phyloP scores from a whole-genome alignment of 2,329 filamentous ascomycete genomes.

The Apiospora phragmitis region DNA sequence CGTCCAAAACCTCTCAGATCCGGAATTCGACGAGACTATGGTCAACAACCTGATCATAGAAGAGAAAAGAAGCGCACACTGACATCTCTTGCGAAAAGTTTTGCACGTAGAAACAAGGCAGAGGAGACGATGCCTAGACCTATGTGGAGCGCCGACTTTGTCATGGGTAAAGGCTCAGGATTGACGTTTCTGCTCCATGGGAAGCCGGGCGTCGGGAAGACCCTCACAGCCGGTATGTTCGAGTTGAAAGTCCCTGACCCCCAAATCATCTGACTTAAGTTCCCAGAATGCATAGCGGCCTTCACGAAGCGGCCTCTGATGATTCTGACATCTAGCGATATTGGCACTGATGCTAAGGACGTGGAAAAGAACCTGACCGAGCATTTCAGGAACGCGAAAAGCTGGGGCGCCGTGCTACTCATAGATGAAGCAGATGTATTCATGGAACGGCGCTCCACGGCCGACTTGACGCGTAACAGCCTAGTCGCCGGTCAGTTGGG shows the following conservation, averaged over 20 bases:
- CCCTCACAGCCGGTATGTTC: not conserved
- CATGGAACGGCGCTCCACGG: conserved; percentile 31
- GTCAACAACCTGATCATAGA: not conserved
- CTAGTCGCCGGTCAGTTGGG: conserved; percentile 28
- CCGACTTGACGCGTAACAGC: conserved; percentile 26
- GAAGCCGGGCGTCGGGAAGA: conserved; percentile 48
- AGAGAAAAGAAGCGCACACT: not conserved
- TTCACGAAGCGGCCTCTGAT: not conserved
- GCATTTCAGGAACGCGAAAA: conserved; percentile 22
- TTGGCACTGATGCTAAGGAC: not conserved
- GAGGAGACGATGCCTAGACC: not conserved
- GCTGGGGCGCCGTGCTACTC: conserved; percentile 30
- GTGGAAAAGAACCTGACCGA: not conserved
- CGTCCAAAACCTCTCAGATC: not conserved
- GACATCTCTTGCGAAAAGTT: not conserved
- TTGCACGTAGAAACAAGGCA: not conserved
- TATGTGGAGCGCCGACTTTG: conserved; percentile 35
- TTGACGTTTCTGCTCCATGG: conserved; percentile 54
- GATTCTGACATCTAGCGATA: not conserved
- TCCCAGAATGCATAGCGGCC: not conserved
- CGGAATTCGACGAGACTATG: not conserved
- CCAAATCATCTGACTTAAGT: not conserved
- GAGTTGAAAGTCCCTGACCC: fast-evolving
- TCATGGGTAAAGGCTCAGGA: conserved; percentile 52
- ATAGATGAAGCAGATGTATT: conserved; percentile 39